A percentile compares a stretch with the other conserved stretches of the same genome.
Evolutionary conservation across 73 alveolate species (phyloP).

Genomic region (Paramecium primaurelia): DNA sequence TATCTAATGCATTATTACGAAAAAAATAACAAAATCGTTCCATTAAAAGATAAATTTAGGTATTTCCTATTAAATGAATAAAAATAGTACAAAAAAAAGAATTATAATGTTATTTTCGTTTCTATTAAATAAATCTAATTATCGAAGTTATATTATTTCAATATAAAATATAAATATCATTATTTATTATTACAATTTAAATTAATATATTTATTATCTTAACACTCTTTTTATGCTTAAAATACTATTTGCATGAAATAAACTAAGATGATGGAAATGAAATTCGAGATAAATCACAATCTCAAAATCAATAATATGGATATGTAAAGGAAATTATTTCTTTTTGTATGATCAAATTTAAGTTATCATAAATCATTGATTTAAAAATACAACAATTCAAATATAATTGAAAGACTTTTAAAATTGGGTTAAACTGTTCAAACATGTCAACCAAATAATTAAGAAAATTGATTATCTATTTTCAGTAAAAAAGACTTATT

Average conservation of each 20-base stretch:
- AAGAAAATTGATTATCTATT: not conserved
- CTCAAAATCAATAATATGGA: not conserved
- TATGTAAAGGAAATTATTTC: not conserved
- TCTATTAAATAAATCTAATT: not conserved
- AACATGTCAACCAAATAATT: not conserved
- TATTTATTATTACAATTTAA: not conserved
- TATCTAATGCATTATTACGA: not conserved
- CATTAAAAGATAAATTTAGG: not conserved
- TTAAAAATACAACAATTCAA: not conserved
- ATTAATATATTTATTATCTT: not conserved
- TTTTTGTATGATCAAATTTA: not conserved
- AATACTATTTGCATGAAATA: not conserved
- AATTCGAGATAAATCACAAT: not conserved
- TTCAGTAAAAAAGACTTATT: no score
- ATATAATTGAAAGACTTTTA: not conserved
- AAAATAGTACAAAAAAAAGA: not conserved
- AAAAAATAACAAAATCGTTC: not conserved
- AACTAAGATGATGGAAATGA: not conserved
- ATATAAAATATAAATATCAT: not conserved
- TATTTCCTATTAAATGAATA: constrained; percentile 1
- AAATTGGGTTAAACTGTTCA: not conserved
- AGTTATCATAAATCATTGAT: not conserved
- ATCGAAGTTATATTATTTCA: not conserved
- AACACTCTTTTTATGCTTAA: not conserved
- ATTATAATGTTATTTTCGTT: not conserved